phyloP scores from a whole-genome alignment of 2,329 filamentous ascomycete species.

The Aspergillus pseudoterreus region DNA sequence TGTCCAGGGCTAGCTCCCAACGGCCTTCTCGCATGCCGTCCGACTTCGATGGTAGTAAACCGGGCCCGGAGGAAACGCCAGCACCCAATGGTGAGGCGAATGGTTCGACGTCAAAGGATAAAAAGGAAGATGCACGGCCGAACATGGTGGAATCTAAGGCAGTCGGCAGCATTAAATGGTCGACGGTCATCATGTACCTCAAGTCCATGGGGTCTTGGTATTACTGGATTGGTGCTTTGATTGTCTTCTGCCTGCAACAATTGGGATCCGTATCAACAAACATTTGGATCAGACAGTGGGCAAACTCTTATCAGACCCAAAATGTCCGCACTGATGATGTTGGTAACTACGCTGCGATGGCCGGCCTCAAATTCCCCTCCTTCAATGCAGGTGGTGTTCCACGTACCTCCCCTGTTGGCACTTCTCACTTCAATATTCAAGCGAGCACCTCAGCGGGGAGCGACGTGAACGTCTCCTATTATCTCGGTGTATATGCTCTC shows the following conservation, averaged over 20 bases:
- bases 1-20: conserved; percentile 66
- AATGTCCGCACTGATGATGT: conserved; percentile 30
- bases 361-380: conserved; percentile 34
- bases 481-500: conserved; percentile 74
- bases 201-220: conserved; percentile 92
- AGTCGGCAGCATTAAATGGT: conserved; percentile 80
- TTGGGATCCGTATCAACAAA: conserved; percentile 82
- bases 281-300: conserved; percentile 93
- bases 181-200: conserved; percentile 82
- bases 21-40: conserved; percentile 76
- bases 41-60: conserved; percentile 58
- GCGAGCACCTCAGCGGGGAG: conserved; percentile 16
- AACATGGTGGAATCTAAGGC: conserved; percentile 71
- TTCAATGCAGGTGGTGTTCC: conserved; percentile 36
- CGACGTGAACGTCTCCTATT: conserved; percentile 77
- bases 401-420: conserved; percentile 27
- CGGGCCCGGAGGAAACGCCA: conserved; percentile 49
- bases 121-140: conserved; percentile 45
- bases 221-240: conserved; percentile 77
- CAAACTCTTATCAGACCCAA: conserved; percentile 72
- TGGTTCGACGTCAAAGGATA: conserved; percentile 32
- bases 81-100: conserved; percentile 45
- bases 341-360: conserved; percentile 39
- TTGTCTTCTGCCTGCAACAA: conserved; percentile 79
- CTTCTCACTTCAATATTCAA: conserved; percentile 26